Evolutionary conservation across 2,329 filamentous ascomycete genomes (phyloP), one percentile per base, ranked within the genome.

Genomic region (Beauveria scarabaeidicola): DNA sequence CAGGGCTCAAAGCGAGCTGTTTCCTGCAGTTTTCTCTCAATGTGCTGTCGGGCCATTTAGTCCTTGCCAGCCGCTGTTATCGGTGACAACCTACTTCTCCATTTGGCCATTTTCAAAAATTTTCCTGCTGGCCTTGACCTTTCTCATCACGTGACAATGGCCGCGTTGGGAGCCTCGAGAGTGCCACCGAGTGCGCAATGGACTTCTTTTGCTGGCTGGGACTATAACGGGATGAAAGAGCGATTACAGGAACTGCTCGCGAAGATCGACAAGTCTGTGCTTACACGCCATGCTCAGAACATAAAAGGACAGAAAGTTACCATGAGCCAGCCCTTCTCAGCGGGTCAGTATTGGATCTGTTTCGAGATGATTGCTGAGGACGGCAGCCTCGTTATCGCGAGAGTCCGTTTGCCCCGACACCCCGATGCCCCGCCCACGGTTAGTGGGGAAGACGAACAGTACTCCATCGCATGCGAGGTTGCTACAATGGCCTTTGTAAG

Each of bases 251-350:
- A 3, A 23, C 36, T 61, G 1, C 41, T 67, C 8, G 51, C 36
- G 1, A 58, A 48, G 10, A 46, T 68, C 10, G 44, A 69, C 59
- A 67, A 64, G 40, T 1, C 10, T 10, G 55, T 46, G 8, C 63
- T 69, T 3, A 3, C 66, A 15, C 19, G 27, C n/a, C 67, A 69
- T 59, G 65, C 65, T 17, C 58, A 66, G 57, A 57, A 43, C n/a
- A 36, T 67, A 25, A 64, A 51, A 48, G 59, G 59, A 32, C 66
- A 68, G 61, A 67, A 66, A 43, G n/a, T 65, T 52, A 62, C n/a
- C 25, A 63, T 69, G 59, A 70, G 68, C 58, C 51, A 66, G 52
- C 65, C 66, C 5, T 70, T 70, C 56, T 69, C 68, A 1, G 69
- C 66, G 5, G 69, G 68, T 1, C 64, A 70, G 46, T 68, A 68